These are phyloP conservation scores for Alternaria sp. DNA, from an alignment of 2,329 filamentous ascomycete genomes.

Conservation along the genomic window DNA sequence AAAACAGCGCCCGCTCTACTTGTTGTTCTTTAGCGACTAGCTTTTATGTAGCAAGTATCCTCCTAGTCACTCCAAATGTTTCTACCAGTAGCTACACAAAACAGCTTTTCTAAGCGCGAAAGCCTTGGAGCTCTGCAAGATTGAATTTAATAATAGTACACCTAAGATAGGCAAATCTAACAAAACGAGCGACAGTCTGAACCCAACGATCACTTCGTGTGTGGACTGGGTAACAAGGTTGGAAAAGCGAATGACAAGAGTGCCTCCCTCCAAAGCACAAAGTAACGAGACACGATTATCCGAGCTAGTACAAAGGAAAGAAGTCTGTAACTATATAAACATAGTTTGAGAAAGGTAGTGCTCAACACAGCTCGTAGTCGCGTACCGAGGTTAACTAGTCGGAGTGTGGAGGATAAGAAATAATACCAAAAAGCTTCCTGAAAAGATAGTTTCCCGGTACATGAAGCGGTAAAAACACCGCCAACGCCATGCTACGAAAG, in stretches of 20 bases:
- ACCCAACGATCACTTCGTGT: slow-evolving; percentile 23
- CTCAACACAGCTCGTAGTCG: not conserved
- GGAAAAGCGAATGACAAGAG: slow-evolving; percentile 2
- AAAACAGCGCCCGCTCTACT: too few species aligned
- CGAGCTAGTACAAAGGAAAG: not conserved
- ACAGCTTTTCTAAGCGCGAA: too few species aligned
- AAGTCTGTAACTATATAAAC: slow-evolving; percentile 10
- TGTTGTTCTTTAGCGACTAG: too few species aligned
- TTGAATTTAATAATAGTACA: slow-evolving; percentile 1
- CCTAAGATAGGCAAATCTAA: not conserved
- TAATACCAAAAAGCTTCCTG: not conserved
- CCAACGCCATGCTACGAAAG: slow-evolving; percentile 47
- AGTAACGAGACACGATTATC: not conserved
- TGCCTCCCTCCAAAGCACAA: not conserved
- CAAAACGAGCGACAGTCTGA: slow-evolving; percentile 8
- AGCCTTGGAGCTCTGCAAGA: not conserved
- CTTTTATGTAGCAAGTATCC: too few species aligned
- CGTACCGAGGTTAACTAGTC: not conserved
- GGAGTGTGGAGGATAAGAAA: slow-evolving; percentile 1
- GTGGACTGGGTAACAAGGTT: slow-evolving; percentile 16
- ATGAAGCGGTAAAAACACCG: slow-evolving; percentile 48
- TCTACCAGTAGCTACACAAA: too few species aligned
- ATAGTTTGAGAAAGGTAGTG: not conserved
- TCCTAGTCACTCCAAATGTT: too few species aligned
- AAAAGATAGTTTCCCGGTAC: slow-evolving; percentile 40